These are phyloP conservation scores for Candida neerlandica DNA, from an alignment of 1,139 yeast genomes.

Conservation along the genomic window DNA sequence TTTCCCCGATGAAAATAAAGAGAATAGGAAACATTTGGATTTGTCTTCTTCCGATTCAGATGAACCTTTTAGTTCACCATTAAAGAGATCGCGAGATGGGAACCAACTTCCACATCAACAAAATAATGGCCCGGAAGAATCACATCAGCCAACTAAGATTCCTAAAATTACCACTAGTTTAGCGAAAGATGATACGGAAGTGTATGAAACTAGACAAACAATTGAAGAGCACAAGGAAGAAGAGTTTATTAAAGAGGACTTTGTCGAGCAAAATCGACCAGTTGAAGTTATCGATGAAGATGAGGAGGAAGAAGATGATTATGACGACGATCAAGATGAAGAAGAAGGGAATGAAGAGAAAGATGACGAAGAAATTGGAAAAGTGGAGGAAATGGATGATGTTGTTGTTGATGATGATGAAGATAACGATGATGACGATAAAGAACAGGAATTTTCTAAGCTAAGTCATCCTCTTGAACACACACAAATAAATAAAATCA, in stretches of 20 bases:
- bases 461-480: slow-evolving; percentile 10
- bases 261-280: slow-evolving; percentile 6
- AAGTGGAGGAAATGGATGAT: not conserved
- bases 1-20: slow-evolving; percentile 22
- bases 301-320: slow-evolving; percentile 25
- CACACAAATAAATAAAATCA: slow-evolving; percentile 27
- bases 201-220: not conserved
- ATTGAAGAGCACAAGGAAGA: not conserved
- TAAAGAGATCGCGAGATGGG: slow-evolving; percentile 14
- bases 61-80: slow-evolving; percentile 15
- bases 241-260: slow-evolving; percentile 5
- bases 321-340: not conserved
- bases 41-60: slow-evolving; percentile 6
- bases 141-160: slow-evolving; percentile 21
- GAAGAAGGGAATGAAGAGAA: not conserved
- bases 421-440: not conserved
- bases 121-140: slow-evolving; percentile 5
- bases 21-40: slow-evolving; percentile 17
- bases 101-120: not conserved
- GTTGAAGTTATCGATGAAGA: slow-evolving; percentile 22
- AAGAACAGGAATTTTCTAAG: not conserved
- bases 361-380: not conserved
- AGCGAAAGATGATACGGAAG: not conserved
- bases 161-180: not conserved
- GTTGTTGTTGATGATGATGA: slow-evolving; percentile 1